Evolutionary conservation across 164 flowering plant genomes (phyloP).

Genomic region (Chimonanthus praecox): DNA sequence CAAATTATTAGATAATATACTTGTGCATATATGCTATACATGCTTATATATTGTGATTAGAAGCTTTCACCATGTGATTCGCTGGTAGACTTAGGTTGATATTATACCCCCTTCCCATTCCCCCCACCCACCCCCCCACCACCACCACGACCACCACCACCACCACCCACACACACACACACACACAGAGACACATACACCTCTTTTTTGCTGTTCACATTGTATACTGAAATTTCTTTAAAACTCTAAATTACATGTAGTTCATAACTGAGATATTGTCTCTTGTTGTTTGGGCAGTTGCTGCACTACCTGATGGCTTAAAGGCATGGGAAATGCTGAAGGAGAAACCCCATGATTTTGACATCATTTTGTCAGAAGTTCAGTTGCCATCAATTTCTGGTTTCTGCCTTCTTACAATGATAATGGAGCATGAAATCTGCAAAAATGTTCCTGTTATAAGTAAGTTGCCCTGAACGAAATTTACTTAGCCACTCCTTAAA

Average conservation of each 20-base stretch:
- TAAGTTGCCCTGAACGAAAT: conserved; percentile 23
- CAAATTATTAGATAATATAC: no score
- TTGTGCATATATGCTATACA: no score
- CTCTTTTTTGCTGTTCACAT: background rate
- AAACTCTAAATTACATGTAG: background rate
- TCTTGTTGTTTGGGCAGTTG: conserved; percentile 47
- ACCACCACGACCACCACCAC: no score
- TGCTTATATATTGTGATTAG: no score
- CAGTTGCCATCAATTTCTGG: conserved; percentile 88
- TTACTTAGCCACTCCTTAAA: background rate
- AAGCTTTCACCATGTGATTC: no score
- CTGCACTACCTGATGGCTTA: conserved; percentile 78
- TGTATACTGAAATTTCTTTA: background rate
- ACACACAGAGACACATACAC: no score
- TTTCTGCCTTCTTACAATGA: conserved; percentile 67
- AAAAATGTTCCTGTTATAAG: conserved; percentile 95
- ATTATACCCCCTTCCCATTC: no score
- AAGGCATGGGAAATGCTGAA: conserved; percentile 90
- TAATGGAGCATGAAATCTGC: conserved; percentile 79
- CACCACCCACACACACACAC: no score
- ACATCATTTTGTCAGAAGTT: conserved; percentile 83
- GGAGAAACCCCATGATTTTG: conserved; percentile 55
- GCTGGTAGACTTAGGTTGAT: no score
- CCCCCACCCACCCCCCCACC: no score
- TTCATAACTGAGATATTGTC: background rate